Evolutionary conservation across 2,329 filamentous ascomycete species (phyloP), one percentile per base, ranked within the genome.

Genomic region (Dryadomyces sulphureus): DNA sequence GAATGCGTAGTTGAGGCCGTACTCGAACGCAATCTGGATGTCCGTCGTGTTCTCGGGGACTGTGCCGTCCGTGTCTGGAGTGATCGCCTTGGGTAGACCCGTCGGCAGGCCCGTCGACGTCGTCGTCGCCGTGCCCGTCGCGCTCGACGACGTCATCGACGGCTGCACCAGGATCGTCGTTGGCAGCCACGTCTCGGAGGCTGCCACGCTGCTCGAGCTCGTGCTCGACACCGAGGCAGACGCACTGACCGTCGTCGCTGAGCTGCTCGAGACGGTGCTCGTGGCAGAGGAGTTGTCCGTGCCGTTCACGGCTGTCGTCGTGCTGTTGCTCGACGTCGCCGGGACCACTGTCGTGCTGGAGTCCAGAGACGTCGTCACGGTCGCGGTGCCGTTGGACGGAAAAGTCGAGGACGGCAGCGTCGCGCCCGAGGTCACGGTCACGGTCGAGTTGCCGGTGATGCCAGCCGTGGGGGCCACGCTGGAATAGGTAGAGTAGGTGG

Each of bases 21-120:
- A 82, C 45, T 77, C 68, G 72, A 96, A 95, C 30, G 84, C 92
- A 51, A 96, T 73, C 59, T 94, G 87, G 54, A 94, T 81, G 54
- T 84, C 64, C 4, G 76, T 78, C 1, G 75, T 78, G 54, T 84
- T 83, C 4, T 69, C 63, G 0, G 85, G 83, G 17, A 69, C 61
- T 5, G 65, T 49, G 9, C 60, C 54, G 19, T 73, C 69, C 25
- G 74, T 73, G 47, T 73, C 74, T 8, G 87, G 86, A 24, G 79
- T 75, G 53, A 95, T 89, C 38, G 84, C 74, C 56, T 77, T 77
- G 19, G 88, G 88, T 48, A 93, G 70, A 32, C 69, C 68, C 0
- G 77, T 74, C 0, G 84, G 81, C 45, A 87, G 66, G 20, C 70
- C 70, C 17, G 69, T 72, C 1, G 67, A 57, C 6, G 64, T 66